These are phyloP conservation scores for Spathaspora hagerdaliae DNA, from an alignment of 805 yeast genomes.

Conservation along the genomic window DNA sequence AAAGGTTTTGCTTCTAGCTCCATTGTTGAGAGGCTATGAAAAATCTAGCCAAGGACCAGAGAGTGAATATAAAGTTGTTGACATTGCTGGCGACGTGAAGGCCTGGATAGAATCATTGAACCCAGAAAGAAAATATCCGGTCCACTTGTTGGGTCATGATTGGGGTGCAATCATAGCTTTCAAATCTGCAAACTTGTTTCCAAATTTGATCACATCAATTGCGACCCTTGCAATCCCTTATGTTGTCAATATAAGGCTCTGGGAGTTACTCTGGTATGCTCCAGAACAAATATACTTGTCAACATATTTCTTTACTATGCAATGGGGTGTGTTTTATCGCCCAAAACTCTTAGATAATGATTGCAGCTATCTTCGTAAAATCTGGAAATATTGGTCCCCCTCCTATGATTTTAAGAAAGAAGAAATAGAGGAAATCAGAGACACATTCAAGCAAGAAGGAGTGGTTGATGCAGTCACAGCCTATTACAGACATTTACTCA, in stretches of 20 bases:
- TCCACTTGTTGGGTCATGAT: slow-evolving; percentile 41
- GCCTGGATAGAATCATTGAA: slow-evolving; percentile 26
- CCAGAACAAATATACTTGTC: slow-evolving; percentile 34
- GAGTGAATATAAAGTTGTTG: slow-evolving; percentile 20
- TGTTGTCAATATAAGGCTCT: slow-evolving; percentile 19
- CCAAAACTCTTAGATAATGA: slow-evolving; percentile 11
- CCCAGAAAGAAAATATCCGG: slow-evolving; percentile 18
- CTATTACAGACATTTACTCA: slow-evolving; percentile 31
- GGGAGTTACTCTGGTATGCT: slow-evolving; percentile 25
- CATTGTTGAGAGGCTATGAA: slow-evolving; percentile 37
- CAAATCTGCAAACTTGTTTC: slow-evolving; percentile 31
- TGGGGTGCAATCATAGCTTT: slow-evolving; percentile 41
- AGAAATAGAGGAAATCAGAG: slow-evolving; percentile 24
- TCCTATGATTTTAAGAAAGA: slow-evolving; percentile 25
- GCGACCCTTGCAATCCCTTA: slow-evolving; percentile 40
- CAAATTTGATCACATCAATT: slow-evolving; percentile 28
- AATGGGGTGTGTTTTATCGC: slow-evolving; percentile 20
- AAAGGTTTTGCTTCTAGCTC: slow-evolving; percentile 25
- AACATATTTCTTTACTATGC: slow-evolving; percentile 38
- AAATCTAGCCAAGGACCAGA: slow-evolving; percentile 21
- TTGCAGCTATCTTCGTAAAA: slow-evolving; percentile 20
- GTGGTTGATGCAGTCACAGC: slow-evolving; percentile 34
- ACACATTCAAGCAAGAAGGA: slow-evolving; percentile 20
- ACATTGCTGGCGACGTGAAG: slow-evolving; percentile 31
- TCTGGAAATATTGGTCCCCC: slow-evolving; percentile 41